Base-by-base conservation (phyloP, 805 yeast species). In the Teunomyces stri region DNA sequence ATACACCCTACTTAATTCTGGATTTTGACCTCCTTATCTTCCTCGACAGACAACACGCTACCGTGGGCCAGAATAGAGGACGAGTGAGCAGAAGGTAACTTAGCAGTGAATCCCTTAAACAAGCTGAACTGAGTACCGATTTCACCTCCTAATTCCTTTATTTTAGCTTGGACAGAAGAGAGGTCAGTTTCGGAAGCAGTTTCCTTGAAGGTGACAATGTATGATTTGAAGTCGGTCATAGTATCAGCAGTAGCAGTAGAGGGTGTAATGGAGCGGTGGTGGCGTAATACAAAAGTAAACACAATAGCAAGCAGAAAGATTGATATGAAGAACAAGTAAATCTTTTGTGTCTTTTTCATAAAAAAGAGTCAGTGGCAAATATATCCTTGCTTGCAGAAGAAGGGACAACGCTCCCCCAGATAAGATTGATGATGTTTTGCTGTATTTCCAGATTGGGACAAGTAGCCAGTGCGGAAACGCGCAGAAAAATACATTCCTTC, bases 21-120 rank as follows among this genome's bases (percentile, higher is more conserved):
- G 53, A 74, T 78, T 54, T 74, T 72, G 36, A 85, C 89, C 58
- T 80, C 86, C 59, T 76, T 69, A 61, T 85, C 91, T 61, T 81
- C 89, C 64, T 85, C 91, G 52, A 84, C 70, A 35, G 74, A 66
- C 42, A 79, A 76, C 54, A 85, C 83, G 42, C 72, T 75, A 25
- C 76, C 78, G 58, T 80, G 75, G 36, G 63, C 58, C 52, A 70
- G 63, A 55, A 85, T 61, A n/a, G 79, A 53, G 18, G 65, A 61
- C 30, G 78, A 70, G 54, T 80, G 84, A 51, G 74, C 49, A 4
- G 71, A 64, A 37, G 90, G 89, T 51, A 85, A 64, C 56, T 80
- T 79, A 48, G 79, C 78, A 59, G 79, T 70, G 57, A 80, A 83
- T 0, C 89, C 90, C 67, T 84, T 85, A 68, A 85, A 82, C 61